These are phyloP conservation scores for Kurtzmaniella quercitrusa DNA, from an alignment of 1,139 yeast genomes.

Conservation along the genomic window DNA sequence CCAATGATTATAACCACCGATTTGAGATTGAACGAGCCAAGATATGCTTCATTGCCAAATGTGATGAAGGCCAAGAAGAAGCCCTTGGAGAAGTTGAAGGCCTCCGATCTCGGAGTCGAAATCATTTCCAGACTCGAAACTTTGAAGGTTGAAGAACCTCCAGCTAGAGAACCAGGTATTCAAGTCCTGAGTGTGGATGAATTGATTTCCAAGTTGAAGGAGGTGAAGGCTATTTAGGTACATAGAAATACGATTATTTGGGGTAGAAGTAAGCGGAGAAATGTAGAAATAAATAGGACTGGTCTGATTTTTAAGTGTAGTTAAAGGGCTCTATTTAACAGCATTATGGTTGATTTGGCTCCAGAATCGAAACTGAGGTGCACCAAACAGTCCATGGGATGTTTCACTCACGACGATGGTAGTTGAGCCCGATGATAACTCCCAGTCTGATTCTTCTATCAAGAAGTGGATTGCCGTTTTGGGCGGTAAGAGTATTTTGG, in stretches of 20 bases:
- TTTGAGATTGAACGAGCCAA: slow-evolving; percentile 87
- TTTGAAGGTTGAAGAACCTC: slow-evolving; percentile 79
- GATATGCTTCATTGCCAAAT: slow-evolving; percentile 90
- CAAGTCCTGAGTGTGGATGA: slow-evolving; percentile 81
- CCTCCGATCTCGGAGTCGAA: slow-evolving; percentile 70
- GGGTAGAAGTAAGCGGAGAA: no score
- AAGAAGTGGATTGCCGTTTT: neutral
- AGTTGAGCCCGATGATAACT: slow-evolving; percentile 61
- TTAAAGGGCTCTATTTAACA: no score
- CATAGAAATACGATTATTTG: neutral
- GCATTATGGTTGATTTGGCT: slow-evolving; percentile 49
- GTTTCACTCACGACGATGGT: slow-evolving; percentile 48
- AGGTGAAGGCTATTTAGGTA: slow-evolving; percentile 48
- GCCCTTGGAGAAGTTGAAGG: slow-evolving; percentile 70
- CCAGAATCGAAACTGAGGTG: slow-evolving; percentile 66
- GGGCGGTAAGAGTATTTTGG: neutral
- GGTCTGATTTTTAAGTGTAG: no score
- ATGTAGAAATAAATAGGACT: no score
- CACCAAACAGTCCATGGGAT: slow-evolving; percentile 53
- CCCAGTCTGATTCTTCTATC: slow-evolving; percentile 55
- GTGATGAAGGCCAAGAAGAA: slow-evolving; percentile 98
- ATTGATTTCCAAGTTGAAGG: slow-evolving; percentile 73
- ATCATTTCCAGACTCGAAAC: slow-evolving; percentile 61
- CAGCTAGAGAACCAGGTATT: slow-evolving; percentile 75
- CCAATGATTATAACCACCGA: slow-evolving; percentile 92